These are phyloP conservation scores for Phoenix roebelenii DNA, from an alignment of 176 grass and related monocot species.

Conservation along the genomic window DNA sequence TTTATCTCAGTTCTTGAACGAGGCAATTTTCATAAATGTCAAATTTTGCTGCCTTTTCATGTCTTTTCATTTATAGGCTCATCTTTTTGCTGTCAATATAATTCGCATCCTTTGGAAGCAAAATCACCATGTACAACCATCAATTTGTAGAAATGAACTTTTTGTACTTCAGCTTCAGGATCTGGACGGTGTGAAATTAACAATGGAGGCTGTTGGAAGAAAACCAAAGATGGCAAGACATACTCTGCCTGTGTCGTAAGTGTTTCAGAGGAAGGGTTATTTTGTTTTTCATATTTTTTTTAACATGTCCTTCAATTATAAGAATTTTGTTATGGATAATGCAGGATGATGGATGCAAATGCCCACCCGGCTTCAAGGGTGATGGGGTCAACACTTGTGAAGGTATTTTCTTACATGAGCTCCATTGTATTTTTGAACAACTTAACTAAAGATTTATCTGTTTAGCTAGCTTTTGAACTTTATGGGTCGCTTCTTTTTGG, in stretches of 20 bases:
- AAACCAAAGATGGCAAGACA: conserved; percentile 46
- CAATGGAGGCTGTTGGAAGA: conserved; percentile 94
- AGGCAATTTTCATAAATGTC: too few relatives aligned
- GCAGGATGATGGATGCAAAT: conserved; percentile 86
- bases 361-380: conserved; percentile 68
- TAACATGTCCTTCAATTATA: background rate
- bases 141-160: background rate
- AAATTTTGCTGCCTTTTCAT: too few relatives aligned
- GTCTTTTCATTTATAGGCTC: too few relatives aligned
- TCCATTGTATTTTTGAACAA: background rate
- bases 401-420: conserved; percentile 29
- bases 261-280: background rate
- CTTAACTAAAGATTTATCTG: too few relatives aligned
- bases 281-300: conserved; percentile 5
- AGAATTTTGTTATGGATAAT: conserved; percentile 8
- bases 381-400: conserved; percentile 71
- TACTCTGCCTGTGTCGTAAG: conserved; percentile 84
- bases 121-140: too few relatives aligned
- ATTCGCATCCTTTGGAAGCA: too few relatives aligned
- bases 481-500: too few relatives aligned
- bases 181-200: conserved; percentile 77
- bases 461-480: too few relatives aligned
- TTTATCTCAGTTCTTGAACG: too few relatives aligned
- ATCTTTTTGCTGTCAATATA: too few relatives aligned
- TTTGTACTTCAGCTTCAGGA: conserved; percentile 54